Evolutionary conservation across 441 rosid species (phyloP).

Genomic region (Populus hybrid): DNA sequence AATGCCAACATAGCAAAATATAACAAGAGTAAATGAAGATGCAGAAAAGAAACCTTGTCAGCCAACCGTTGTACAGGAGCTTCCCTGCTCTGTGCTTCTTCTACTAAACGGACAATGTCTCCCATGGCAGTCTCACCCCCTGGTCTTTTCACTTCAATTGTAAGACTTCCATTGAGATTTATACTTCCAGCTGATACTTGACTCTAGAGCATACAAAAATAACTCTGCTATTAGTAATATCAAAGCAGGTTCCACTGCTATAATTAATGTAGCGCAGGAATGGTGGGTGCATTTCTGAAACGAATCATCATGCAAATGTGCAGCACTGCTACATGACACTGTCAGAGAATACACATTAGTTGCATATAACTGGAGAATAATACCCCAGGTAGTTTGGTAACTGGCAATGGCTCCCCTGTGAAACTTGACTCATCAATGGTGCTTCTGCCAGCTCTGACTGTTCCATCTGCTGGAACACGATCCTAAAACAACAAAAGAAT

Average conservation of each 20-base stretch:
- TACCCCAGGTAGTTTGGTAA: conserved; percentile 90
- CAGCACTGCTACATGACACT: background rate
- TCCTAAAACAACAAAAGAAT: conserved; percentile 47
- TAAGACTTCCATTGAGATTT: conserved; percentile 92
- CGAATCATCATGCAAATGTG: background rate
- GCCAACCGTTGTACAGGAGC: conserved; percentile 95
- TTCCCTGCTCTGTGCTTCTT: conserved; percentile 94
- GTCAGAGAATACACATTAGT: background rate
- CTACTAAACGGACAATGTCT: conserved; percentile 88
- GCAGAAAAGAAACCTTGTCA: conserved; percentile 60
- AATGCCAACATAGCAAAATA: background rate
- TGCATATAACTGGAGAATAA: conserved; percentile 20
- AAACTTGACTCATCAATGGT: conserved; percentile 91
- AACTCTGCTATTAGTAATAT: conserved; percentile 17
- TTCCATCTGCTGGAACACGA: conserved; percentile 92
- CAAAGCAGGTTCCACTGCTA: conserved; percentile 22
- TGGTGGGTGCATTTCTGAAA: background rate
- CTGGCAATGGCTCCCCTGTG: conserved; percentile 98
- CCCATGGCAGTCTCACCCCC: conserved; percentile 97
- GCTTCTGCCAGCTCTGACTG: conserved; percentile 93
- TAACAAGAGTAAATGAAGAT: background rate
- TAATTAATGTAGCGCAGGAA: background rate
- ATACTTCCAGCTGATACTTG: conserved; percentile 94
- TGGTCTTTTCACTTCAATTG: conserved; percentile 84
- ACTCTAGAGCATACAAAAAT: conserved; percentile 53